Base-by-base conservation (phyloP, 345 rosid genomes). In the Murraya koenigii region DNA sequence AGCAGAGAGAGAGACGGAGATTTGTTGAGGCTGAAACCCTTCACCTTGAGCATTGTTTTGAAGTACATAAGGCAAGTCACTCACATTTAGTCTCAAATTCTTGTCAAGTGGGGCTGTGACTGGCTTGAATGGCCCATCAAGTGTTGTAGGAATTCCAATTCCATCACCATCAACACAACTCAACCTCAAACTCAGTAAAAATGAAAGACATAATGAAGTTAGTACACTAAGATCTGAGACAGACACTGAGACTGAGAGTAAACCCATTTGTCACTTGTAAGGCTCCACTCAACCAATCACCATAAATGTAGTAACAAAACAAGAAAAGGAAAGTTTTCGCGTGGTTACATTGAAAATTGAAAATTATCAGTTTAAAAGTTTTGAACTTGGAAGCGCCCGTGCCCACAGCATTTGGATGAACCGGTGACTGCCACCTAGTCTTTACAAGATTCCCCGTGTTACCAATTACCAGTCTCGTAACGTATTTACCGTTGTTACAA, bases 121-220 rank as follows among this genome's bases (percentile, higher is more conserved):
- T 0, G 95, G 92, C 80, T 77, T 75, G 82, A 88, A 89, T 32
- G 93, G 95, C 54, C 92, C 95, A 28, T 89, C 90, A 9, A 89
- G 88, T n/a, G 95, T 88, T 8, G 90, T 84, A 35, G 88, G 87
- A 33, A 86, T 71, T 4, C 60, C 61, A 33, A 85, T 71, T 2
- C 44, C 61, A 11, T 65, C 77, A 17, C 79, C 85, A 72, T 47
- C 63, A 61, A 75, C 79, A 62, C 47, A 47, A 1, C 69, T 11
- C 35, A 69, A 55, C 2, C 65, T 11, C 41, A 69, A 80, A 47
- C 69, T 60, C 78, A 77, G 30, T 25, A 80, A n/a, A 72, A 69
- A 2, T 47, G 67, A 55, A 63, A 73, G 66, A 26, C 5, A 4
- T 41, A 41, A 8, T 49, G 11, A 14, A 9, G 35, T 49, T 10